Evolutionary conservation across 2,329 filamentous ascomycete genomes (phyloP), one percentile per base, ranked within the genome.

Genomic region (Elsinoe fawcettii): DNA sequence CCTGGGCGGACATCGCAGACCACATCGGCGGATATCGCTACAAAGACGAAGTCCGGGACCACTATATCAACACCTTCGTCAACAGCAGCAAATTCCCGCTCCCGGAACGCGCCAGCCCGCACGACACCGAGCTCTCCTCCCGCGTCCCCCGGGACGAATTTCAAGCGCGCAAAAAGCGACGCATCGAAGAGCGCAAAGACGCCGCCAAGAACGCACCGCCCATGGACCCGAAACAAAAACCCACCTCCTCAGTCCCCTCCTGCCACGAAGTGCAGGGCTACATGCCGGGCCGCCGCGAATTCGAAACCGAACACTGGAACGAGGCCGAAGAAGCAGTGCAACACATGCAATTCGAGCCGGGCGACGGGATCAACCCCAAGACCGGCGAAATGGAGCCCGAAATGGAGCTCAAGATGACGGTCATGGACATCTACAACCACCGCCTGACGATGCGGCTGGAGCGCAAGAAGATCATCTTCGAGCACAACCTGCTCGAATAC

Each of bases 231-330:
- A 96, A 96, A 73, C 91, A 92, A 65, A 97, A 97, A 68, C 93
- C 93, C 0, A 97, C 92, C 0, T 91, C 91, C 7, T 95, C 88
- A 75, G 90, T 96, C 2, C 93, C 93, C 0, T 87, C 90, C 32
- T 99, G 93, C 71, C 93, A 99, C 75, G 93, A 99, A 72, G 93
- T 99, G 36, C 90, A 96, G 72, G 93, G 93, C 2, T 99, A 95
- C 70, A 99, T 99, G 93, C 93, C 93, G 2, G 93, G 93, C 44
- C 90, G 93, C 39, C 74, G 99, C 62, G 93, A 99, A 67, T 99
- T 99, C 62, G 93, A 99, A 77, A 96, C 89, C 0, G 93, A 99
- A 66, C 93, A 96, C 69, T 88, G 92, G 67, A 99, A 99, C 66
- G 93, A 99, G 66, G 93, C 93, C 0, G 93, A 99, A 74, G 95